Percentiles rank a stretch among this genome's conserved stretches.
Evolutionary conservation across 805 yeast genomes (phyloP).

Genomic region (Clavispora phyllophila): DNA sequence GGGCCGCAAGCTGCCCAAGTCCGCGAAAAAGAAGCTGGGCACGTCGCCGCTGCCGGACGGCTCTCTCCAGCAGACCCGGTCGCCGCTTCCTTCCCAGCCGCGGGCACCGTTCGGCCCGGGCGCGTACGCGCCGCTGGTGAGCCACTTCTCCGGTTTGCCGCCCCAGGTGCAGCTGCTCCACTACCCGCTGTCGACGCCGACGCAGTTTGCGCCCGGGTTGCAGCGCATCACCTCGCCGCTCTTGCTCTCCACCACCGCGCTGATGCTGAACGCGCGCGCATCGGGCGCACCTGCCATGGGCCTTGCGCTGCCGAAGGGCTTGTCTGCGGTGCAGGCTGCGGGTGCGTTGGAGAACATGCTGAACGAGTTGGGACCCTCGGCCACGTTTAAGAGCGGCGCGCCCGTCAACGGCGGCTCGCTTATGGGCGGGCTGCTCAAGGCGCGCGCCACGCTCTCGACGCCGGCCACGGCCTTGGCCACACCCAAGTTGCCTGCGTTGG

Average conservation of each 20-base stretch:
- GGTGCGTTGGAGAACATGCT: slow-evolving; percentile 43
- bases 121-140: slow-evolving; percentile 11
- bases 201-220: slow-evolving; percentile 63
- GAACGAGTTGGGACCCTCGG: slow-evolving; percentile 40
- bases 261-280: slow-evolving; percentile 35
- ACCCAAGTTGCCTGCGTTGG: slow-evolving; percentile 32
- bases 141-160: slow-evolving; percentile 20
- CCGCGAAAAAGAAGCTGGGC: slow-evolving; percentile 11
- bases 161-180: slow-evolving; percentile 49
- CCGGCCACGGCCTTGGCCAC: slow-evolving; percentile 31
- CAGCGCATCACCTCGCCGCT: slow-evolving; percentile 63
- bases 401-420: slow-evolving; percentile 27
- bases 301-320: slow-evolving; percentile 9
- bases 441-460: slow-evolving; percentile 20
- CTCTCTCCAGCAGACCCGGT: slow-evolving; percentile 4
- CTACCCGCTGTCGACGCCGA: slow-evolving; percentile 65
- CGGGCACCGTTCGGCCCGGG: slow-evolving; percentile 7
- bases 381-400: slow-evolving; percentile 29
- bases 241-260: slow-evolving; percentile 48
- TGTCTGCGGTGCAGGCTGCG: slow-evolving; percentile 33
- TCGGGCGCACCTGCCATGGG: slow-evolving; percentile 12
- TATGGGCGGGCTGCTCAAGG: slow-evolving; percentile 16
- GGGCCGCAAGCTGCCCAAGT: slow-evolving; percentile 22
- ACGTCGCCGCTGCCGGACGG: slow-evolving; percentile 1
- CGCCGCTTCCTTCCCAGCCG: slow-evolving; percentile 12